Conservation (phyloP, 768 basidiomycete species). For the Panaeolus papilionaceus region DNA sequence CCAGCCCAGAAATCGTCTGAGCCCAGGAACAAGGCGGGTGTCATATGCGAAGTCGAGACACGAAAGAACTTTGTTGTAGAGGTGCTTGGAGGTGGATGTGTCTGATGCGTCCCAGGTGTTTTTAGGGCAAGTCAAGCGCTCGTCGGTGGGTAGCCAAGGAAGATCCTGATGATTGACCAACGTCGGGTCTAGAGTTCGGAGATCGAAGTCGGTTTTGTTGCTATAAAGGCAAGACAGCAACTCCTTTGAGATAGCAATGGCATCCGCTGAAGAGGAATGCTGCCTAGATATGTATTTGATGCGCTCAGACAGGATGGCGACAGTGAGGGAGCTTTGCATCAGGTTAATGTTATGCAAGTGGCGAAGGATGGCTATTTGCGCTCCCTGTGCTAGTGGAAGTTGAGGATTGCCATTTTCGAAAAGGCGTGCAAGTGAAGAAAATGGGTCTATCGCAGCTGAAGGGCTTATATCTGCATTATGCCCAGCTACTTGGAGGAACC, state of each 20-base stretch:
- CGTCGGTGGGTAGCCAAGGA: background rate
- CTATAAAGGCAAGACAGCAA: background rate
- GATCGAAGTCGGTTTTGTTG: background rate
- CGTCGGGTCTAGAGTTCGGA: background rate
- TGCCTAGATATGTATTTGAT: background rate
- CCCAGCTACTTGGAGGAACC: background rate
- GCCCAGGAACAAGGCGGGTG: background rate
- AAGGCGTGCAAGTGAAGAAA: background rate
- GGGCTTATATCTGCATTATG: background rate
- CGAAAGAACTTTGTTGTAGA: background rate
- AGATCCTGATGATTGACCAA: background rate
- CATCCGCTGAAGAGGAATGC: background rate
- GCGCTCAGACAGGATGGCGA: background rate
- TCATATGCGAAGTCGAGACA: background rate
- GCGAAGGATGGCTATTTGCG: background rate
- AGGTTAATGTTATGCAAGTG: background rate
- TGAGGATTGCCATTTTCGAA: background rate
- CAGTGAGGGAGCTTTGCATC: background rate
- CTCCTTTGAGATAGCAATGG: background rate
- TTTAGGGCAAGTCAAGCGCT: background rate
- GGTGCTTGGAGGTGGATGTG: background rate
- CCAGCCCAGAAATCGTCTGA: background rate
- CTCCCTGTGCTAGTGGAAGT: background rate
- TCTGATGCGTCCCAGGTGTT: background rate
- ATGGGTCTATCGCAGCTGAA: background rate